Evolutionary conservation across 2,329 filamentous ascomycete species (phyloP).

Genomic region (Juglanconis sp.): DNA sequence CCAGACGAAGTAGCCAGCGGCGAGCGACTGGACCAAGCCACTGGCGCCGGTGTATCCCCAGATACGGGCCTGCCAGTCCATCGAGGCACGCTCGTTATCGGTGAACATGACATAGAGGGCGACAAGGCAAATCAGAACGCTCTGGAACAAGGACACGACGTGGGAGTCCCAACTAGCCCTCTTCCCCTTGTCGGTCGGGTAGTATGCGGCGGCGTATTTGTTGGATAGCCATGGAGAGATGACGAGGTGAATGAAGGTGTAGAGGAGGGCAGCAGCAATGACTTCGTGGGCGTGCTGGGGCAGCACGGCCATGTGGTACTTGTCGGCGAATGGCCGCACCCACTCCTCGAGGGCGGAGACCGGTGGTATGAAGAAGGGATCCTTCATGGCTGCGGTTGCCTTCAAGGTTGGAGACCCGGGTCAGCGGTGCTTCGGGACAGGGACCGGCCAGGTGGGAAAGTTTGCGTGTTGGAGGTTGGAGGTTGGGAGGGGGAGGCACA

Average conservation of each 20-base stretch:
- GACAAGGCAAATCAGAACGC: conserved; percentile 65
- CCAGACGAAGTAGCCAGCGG: conserved; percentile 81
- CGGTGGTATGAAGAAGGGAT: conserved; percentile 66
- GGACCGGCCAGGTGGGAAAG: not conserved
- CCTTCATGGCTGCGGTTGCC: conserved; percentile 54
- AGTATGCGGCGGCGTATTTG: conserved; percentile 59
- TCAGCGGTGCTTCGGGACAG: not conserved
- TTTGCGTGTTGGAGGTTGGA: not conserved
- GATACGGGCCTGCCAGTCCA: conserved; percentile 66
- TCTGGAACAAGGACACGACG: conserved; percentile 79
- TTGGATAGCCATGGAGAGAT: conserved; percentile 66
- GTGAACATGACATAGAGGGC: conserved; percentile 70
- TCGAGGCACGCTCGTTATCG: conserved; percentile 65
- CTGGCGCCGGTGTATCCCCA: conserved; percentile 74
- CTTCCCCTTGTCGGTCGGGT: conserved; percentile 61
- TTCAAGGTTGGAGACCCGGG: not conserved
- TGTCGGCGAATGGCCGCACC: conserved; percentile 62
- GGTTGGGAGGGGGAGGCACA: not conserved
- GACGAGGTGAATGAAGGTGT: conserved; percentile 64
- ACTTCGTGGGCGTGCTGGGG: conserved; percentile 78
- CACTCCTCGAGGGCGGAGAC: conserved; percentile 55
- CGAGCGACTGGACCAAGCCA: conserved; percentile 73
- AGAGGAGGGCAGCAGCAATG: conserved; percentile 61
- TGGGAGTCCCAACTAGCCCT: conserved; percentile 82
- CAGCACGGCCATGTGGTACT: conserved; percentile 60